phyloP scores from a whole-genome alignment of 352 stramenopile genomes.

The Phytopythium delawarense region DNA sequence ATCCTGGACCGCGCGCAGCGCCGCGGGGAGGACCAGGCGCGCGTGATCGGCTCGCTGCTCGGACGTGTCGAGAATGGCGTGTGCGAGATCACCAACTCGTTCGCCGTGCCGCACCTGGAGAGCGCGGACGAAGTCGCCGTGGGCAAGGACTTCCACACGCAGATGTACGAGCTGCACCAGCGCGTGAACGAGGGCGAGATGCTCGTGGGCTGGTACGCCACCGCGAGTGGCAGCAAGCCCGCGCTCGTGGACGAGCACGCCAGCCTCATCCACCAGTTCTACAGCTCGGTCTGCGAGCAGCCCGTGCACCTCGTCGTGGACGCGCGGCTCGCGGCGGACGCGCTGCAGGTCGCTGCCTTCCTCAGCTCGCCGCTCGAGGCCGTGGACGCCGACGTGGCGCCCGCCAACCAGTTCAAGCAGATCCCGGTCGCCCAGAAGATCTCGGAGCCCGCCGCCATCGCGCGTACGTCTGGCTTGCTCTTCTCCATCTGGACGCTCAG shows the following conservation, averaged over 20 bases:
- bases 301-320: conserved; percentile 95
- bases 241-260: conserved; percentile 92
- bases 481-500: background rate
- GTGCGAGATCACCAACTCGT: conserved; percentile 93
- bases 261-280: conserved; percentile 98
- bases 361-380: conserved; percentile 88
- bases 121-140: conserved; percentile 95
- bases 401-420: conserved; percentile 94
- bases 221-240: conserved; percentile 18
- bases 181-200: conserved; percentile 93
- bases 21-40: conserved; percentile 89
- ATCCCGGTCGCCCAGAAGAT: conserved; percentile 91
- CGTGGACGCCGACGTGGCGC: conserved; percentile 61
- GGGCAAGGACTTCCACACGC: conserved; percentile 97
- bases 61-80: conserved; percentile 85
- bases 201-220: conserved; percentile 96
- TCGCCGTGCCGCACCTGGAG: conserved; percentile 96
- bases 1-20: conserved; percentile 96
- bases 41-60: conserved; percentile 97
- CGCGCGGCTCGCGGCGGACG: conserved; percentile 76
- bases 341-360: conserved; percentile 91
- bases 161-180: conserved; percentile 96
- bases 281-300: conserved; percentile 90
- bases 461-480: conserved; percentile 48
- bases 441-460: conserved; percentile 93